phyloP scores from a whole-genome alignment of 192 early-diverging fungal species.

The Backusella macrospora region DNA sequence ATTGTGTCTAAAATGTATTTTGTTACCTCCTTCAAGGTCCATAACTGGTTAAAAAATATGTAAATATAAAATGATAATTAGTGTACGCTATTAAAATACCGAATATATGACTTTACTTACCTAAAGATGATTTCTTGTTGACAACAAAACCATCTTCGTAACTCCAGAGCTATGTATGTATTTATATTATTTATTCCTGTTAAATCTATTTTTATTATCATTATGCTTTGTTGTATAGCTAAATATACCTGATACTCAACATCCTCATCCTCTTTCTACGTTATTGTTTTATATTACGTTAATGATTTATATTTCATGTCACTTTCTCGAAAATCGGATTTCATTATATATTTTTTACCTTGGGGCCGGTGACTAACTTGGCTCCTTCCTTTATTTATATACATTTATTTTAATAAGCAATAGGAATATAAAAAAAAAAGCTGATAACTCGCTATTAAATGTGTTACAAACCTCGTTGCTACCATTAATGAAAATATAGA shows the following conservation, averaged over 20 bases:
- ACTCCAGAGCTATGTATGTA: conserved; percentile 31
- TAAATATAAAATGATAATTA: neutral
- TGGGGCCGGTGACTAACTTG: conserved; percentile 20
- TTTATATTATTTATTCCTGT: neutral
- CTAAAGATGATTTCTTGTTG: conserved; percentile 25
- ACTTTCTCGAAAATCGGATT: neutral
- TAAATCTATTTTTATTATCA: neutral
- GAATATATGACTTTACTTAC: conserved; percentile 1
- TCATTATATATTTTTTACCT: conserved; percentile 14
- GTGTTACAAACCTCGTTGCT: neutral
- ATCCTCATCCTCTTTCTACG: conserved; percentile 23
- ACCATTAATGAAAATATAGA: conserved; percentile 16
- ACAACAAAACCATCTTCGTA: conserved; percentile 27
- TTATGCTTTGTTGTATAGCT: neutral
- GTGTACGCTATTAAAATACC: neutral
- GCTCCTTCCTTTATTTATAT: conserved; percentile 3
- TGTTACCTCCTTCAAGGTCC: conserved; percentile 28
- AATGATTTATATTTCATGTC: neutral
- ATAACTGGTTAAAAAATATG: conserved; percentile 17
- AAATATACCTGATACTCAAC: neutral
- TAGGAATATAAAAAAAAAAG: neutral
- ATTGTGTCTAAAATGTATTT: neutral
- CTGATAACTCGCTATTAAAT: neutral
- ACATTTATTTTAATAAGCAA: neutral
- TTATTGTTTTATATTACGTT: neutral